Evolutionary conservation across 2,329 filamentous ascomycete species (phyloP).

Genomic region (Graphilbum fragrans): DNA sequence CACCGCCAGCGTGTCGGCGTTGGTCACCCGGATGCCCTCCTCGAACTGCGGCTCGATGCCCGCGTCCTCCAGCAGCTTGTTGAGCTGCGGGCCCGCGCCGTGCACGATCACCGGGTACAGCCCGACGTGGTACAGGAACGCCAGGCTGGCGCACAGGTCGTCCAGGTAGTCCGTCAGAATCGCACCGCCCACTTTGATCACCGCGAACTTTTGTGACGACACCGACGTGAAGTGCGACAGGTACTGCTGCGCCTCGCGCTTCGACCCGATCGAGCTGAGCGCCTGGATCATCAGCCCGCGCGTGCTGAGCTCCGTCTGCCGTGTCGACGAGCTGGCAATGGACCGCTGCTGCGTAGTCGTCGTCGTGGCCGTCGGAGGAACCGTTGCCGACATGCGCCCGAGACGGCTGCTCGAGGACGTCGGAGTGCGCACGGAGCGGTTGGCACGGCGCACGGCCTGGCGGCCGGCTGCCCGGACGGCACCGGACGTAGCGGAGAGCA

Average conservation of each 20-base stretch:
- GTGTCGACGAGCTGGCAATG: constrained; percentile 20
- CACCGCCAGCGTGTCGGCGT: constrained; percentile 85
- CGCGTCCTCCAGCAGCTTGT: constrained; percentile 77
- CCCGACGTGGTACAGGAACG: constrained; percentile 88
- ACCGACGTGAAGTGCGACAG: constrained; percentile 95
- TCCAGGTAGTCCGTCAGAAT: constrained; percentile 92
- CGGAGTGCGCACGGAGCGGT: constrained; percentile 6
- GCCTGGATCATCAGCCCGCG: constrained; percentile 78
- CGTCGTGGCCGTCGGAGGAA: too few species aligned
- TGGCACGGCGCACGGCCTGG: constrained; percentile 22
- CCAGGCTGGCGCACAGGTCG: constrained; percentile 76
- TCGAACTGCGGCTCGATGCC: constrained; percentile 93
- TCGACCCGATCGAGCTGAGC: constrained; percentile 89
- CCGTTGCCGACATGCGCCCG: not conserved
- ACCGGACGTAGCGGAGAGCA: constrained; percentile 30
- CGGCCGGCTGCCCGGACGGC: constrained; percentile 31
- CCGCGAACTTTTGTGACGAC: constrained; percentile 91
- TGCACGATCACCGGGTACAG: constrained; percentile 94
- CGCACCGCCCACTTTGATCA: constrained; percentile 95
- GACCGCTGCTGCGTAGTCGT: constrained; percentile 22
- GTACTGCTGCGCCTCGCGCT: constrained; percentile 94
- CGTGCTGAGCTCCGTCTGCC: constrained; percentile 43
- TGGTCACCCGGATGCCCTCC: constrained; percentile 90
- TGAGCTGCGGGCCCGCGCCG: constrained; percentile 88
- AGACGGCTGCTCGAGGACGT: not conserved